Conservation (phyloP, 2,329 filamentous ascomycete genomes). For the Coniochaeta sp. region DNA sequence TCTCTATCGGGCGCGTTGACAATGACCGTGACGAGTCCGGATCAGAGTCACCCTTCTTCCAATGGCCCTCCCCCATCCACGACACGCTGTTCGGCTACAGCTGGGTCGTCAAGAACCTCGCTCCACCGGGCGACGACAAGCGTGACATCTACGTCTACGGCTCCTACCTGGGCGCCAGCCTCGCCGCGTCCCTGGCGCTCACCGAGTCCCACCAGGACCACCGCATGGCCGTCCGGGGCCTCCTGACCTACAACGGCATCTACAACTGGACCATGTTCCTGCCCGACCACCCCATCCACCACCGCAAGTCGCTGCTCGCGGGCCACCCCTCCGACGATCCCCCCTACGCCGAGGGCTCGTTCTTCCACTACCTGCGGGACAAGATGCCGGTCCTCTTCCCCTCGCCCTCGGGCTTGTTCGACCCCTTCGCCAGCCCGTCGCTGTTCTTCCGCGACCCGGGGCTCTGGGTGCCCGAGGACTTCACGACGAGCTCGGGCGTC, state of each 20-base stretch:
- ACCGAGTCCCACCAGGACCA: constrained; percentile 41
- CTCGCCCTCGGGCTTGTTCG: constrained; percentile 43
- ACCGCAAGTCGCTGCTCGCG: constrained; percentile 3
- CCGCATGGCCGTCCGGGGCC: constrained; percentile 41
- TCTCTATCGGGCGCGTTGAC: constrained; percentile 6
- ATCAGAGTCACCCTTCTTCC: constrained; percentile 14
- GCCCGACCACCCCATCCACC: constrained; percentile 41
- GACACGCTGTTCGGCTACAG: constrained; percentile 47
- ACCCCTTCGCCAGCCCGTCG: constrained; percentile 50
- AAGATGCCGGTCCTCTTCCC: constrained; percentile 37
- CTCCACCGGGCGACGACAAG: constrained; percentile 23
- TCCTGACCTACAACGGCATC: constrained; percentile 51
- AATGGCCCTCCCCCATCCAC: constrained; percentile 52
- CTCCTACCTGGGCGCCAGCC: constrained; percentile 48
- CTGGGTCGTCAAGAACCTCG: constrained; percentile 40
- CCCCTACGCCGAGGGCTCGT: constrained; percentile 18
- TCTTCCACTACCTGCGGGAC: constrained; percentile 28
- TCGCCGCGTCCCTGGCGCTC: constrained; percentile 49
- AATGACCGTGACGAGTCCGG: background rate
- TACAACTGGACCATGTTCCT: constrained; percentile 59
- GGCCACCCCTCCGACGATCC: constrained; percentile 8
- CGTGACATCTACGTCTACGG: constrained; percentile 45
- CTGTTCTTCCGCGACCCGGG: constrained; percentile 52
- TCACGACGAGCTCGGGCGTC: constrained; percentile 16
- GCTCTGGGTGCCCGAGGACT: constrained; percentile 35